Percentiles rank a stretch among this genome's conserved stretches.
Evolutionary conservation across 768 basidiomycete genomes (phyloP).

Genomic region (Pholiota microspora): DNA sequence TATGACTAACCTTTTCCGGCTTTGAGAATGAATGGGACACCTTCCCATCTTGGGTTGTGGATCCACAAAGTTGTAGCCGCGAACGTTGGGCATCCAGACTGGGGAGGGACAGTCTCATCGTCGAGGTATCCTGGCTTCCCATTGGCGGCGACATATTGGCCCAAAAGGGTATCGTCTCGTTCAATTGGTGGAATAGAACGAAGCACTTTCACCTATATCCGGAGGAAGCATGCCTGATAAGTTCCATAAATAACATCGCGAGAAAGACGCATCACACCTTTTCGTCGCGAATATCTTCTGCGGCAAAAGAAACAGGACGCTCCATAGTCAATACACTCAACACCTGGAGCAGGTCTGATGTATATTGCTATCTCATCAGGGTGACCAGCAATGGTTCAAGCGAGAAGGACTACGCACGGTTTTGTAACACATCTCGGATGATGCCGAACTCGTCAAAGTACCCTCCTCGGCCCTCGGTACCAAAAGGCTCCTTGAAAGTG

Average conservation of each 20-base stretch:
- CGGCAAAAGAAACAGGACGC: constrained; percentile 93
- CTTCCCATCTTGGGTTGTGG: constrained; percentile 96
- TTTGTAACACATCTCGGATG: constrained; percentile 96
- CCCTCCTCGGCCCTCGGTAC: constrained; percentile 99
- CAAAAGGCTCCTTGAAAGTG: constrained; percentile 99
- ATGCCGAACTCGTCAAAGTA: constrained; percentile 99
- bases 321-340: constrained; percentile 97
- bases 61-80: constrained; percentile 90
- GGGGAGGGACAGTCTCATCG: constrained; percentile 90
- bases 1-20: constrained; percentile 82
- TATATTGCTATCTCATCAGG: neutral
- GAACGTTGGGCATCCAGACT: constrained; percentile 92
- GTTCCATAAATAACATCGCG: constrained; percentile 2
- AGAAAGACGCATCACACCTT: constrained; percentile 55
- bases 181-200: constrained; percentile 85
- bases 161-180: constrained; percentile 78
- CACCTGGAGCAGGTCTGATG: constrained; percentile 87
- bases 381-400: neutral
- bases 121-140: constrained; percentile 99
- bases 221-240: constrained; percentile 6
- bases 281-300: constrained; percentile 98
- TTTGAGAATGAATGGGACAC: constrained; percentile 97
- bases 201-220: constrained; percentile 86
- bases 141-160: constrained; percentile 87
- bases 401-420: constrained; percentile 63